Percentiles rank a stretch among this genome's conserved stretches.
Evolutionary conservation across 306 rosid species (phyloP).

Genomic region (Cucurbita argyrosperma): DNA sequence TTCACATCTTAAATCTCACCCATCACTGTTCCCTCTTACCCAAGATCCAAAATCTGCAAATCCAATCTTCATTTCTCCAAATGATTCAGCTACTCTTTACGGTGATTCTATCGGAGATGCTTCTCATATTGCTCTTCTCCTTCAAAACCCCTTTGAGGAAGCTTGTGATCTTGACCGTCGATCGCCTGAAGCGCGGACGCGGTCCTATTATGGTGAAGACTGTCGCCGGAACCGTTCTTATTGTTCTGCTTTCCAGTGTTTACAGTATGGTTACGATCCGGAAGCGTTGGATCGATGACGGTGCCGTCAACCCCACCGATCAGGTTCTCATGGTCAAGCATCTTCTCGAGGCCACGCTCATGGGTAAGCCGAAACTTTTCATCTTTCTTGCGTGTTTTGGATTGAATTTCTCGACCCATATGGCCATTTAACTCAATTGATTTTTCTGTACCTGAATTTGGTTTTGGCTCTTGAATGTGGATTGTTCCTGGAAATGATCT

Average conservation of each 20-base stretch:
- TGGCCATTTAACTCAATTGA: background rate
- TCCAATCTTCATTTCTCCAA: background rate
- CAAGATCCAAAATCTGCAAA: background rate
- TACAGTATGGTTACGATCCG: slow-evolving; percentile 47
- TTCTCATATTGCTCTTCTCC: slow-evolving; percentile 28
- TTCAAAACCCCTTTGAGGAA: slow-evolving; percentile 85
- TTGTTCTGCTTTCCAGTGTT: slow-evolving; percentile 35
- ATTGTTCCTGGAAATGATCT: background rate
- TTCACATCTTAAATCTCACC: background rate
- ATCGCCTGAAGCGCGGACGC: slow-evolving; percentile 68
- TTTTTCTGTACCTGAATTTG: background rate
- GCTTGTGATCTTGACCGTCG: slow-evolving; percentile 51
- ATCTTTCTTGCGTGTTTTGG: background rate
- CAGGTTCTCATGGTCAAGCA: slow-evolving; percentile 83
- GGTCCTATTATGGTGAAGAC: slow-evolving; percentile 78
- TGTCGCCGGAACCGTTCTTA: slow-evolving; percentile 40
- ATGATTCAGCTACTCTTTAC: slow-evolving; percentile 62
- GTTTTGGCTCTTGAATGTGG: background rate
- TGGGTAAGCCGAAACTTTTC: slow-evolving; percentile 37
- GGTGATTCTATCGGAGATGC: slow-evolving; percentile 48
- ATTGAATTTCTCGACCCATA: background rate
- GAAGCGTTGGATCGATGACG: slow-evolving; percentile 49
- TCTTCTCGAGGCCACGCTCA: slow-evolving; percentile 75
- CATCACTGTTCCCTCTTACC: background rate
- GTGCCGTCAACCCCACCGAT: slow-evolving; percentile 59